Conservation (phyloP, 2,329 filamentous ascomycete species). For the Cladophialophora bantiana region DNA sequence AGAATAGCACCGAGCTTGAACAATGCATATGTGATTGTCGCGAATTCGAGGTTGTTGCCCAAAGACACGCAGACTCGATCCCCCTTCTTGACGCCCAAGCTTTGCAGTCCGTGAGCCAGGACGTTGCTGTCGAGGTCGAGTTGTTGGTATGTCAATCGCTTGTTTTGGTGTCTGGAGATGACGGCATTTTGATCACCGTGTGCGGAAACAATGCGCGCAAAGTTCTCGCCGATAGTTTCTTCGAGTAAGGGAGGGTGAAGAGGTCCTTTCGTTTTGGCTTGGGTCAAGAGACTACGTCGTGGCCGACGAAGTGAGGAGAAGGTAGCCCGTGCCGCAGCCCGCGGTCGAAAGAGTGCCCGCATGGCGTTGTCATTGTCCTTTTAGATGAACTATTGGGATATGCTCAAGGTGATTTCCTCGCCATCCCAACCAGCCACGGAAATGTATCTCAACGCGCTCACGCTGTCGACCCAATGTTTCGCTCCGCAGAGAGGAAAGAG, state of each 20-base stretch:
- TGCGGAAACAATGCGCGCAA: conserved; percentile 51
- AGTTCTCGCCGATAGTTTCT: conserved; percentile 56
- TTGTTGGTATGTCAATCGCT: conserved; percentile 72
- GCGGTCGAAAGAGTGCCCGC: conserved; percentile 31
- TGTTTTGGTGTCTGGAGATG: conserved; percentile 67
- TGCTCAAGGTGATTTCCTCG: neutral
- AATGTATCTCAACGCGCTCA: neutral
- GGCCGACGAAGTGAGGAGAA: neutral
- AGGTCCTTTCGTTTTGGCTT: conserved; percentile 35
- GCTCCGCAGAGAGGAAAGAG: neutral
- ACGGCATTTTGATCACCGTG: conserved; percentile 62
- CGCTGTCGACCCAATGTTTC: neutral
- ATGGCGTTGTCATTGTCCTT: conserved; percentile 28
- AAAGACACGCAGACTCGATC: conserved; percentile 85
- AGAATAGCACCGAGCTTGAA: conserved; percentile 95
- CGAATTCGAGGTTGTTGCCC: conserved; percentile 85
- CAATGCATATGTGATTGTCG: conserved; percentile 78
- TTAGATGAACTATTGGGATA: neutral
- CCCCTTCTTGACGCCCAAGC: conserved; percentile 40
- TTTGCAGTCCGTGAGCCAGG: conserved; percentile 39
- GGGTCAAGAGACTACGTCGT: conserved; percentile 34
- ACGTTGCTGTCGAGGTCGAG: conserved; percentile 65
- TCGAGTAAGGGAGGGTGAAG: conserved; percentile 53
- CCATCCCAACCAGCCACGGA: neutral
- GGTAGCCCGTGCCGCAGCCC: conserved; percentile 13